Percentiles rank a stretch among this genome's conserved stretches.
phyloP scores from a whole-genome alignment of 148 eudicot species.

The Dianthus caryophyllus region DNA sequence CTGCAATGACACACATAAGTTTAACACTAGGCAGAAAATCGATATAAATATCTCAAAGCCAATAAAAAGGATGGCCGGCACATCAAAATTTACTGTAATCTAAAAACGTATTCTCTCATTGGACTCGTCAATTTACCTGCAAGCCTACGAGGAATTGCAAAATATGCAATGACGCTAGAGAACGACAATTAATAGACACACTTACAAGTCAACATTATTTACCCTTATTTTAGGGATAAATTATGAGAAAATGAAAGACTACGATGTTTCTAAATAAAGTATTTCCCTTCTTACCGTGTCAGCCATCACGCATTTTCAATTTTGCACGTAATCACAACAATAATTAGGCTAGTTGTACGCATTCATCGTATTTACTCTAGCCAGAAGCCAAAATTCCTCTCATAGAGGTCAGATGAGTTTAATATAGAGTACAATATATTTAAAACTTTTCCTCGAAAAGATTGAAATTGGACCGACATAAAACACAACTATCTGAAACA shows the following conservation, averaged over 20 bases:
- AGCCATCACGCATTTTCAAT: too few species aligned
- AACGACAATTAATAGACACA: neutral
- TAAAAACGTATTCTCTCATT: neutral
- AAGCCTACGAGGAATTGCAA: neutral
- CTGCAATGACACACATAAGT: slow-evolving; percentile 30
- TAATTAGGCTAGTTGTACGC: too few species aligned
- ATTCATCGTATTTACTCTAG: too few species aligned
- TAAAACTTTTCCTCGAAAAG: neutral
- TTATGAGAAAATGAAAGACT: neutral
- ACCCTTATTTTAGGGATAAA: neutral
- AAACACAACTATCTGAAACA: neutral
- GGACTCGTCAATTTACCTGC: neutral
- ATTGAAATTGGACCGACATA: neutral
- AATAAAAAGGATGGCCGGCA: neutral
- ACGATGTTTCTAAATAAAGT: neutral
- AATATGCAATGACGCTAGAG: neutral
- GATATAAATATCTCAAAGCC: neutral
- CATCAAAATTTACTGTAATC: neutral
- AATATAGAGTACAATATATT: neutral
- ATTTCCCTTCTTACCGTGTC: neutral
- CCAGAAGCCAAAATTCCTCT: neutral
- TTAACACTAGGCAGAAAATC: neutral
- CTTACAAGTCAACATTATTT: neutral
- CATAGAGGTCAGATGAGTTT: neutral
- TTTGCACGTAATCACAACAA: too few species aligned